Evolutionary conservation across 495 filamentous ascomycete species (phyloP), one percentile per base, ranked within the genome.

Genomic region (Pyronema domesticum): DNA sequence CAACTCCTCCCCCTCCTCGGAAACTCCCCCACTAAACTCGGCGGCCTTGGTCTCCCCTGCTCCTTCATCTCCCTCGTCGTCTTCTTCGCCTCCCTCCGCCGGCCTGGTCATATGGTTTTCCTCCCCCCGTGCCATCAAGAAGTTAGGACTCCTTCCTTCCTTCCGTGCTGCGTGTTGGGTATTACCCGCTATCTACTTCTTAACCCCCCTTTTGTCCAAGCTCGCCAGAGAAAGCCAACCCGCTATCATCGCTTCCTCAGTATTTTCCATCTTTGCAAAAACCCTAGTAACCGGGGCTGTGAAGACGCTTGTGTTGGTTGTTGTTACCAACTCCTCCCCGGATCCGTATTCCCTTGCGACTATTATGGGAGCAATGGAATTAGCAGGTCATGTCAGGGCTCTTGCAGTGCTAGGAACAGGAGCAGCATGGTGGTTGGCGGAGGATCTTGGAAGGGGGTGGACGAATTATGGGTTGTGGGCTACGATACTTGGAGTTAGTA

Each of bases 41-140:
- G 69, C 53, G 71, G 71, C 18, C 67, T 72, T 46, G 71, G 71
- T 48, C 59, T 73, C n/a, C 68, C 70, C 8, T 73, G 71, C 60
- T 60, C 59, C 47, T 69, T 69, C 62, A 57, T 73, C 15, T 63
- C 64, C 2, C 54, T 69, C 15, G 64, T 63, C 13, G 68, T 71
- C 7, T 53, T 71, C 7, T 56, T 68, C 44, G 60, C 70, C 15
- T 60, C 61, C 19, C 58, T 65, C 64, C 37, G 69, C 71, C 7
- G 70, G 64, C 7, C 37, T 63, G 1, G 58, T 62, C 35, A 64
- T 72, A 15, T 64, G 67, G 46, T 53, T 58, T 46, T 56, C 52
- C 36, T 61, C 71, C 18, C 66, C 65, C 0, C 37, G 42, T 15
- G 59, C 63, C 1, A 62, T 72, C 13, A 57, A 67, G 34, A 63